A percentile compares a stretch with the other conserved stretches of the same genome.
Evolutionary conservation across 192 early-diverging fungal genomes (phyloP).

Genomic region (Gorgonomyces haynaldii): DNA sequence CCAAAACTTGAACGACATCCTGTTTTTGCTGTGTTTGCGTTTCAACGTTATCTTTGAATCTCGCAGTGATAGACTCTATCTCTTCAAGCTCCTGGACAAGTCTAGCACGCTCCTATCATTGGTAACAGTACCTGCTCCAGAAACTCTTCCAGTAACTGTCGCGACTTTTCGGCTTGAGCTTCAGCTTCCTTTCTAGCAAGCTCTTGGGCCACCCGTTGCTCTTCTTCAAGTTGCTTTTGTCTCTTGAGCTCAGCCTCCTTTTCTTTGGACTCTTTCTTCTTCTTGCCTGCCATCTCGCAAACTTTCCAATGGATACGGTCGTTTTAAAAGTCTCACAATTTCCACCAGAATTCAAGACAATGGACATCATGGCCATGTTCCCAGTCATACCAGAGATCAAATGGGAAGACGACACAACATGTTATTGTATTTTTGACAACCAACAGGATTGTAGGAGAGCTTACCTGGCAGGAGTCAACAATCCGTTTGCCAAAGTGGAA

Average conservation of each 20-base stretch:
- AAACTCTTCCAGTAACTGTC: constrained; percentile 4
- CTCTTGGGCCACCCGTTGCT: constrained; percentile 24
- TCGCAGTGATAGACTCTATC: neutral
- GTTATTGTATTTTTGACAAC: constrained; percentile 56
- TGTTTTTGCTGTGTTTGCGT: constrained; percentile 5
- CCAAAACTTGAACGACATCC: neutral
- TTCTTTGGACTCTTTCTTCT: too few relatives aligned
- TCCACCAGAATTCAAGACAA: constrained; percentile 54
- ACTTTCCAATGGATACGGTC: too few relatives aligned
- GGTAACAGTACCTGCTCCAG: neutral
- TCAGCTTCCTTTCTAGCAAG: constrained; percentile 19
- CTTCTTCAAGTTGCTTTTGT: constrained; percentile 21
- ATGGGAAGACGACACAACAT: constrained; percentile 61
- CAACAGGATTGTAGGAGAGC: constrained; percentile 48
- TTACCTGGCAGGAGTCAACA: constrained; percentile 39
- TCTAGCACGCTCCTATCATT: constrained; percentile 8
- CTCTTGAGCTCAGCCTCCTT: neutral
- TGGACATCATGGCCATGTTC: constrained; percentile 58
- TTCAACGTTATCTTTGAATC: neutral
- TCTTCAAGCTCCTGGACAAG: constrained; percentile 1
- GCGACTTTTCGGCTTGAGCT: constrained; percentile 5
- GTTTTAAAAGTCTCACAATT: constrained; percentile 22
- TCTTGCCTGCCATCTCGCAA: too few relatives aligned
- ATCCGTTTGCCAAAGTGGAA: constrained; percentile 23
- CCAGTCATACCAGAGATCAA: constrained; percentile 38